Evolutionary conservation across 1,284 basidiomycete species (phyloP), one percentile per base, ranked within the genome.

Genomic region (Boletus holoroseus): DNA sequence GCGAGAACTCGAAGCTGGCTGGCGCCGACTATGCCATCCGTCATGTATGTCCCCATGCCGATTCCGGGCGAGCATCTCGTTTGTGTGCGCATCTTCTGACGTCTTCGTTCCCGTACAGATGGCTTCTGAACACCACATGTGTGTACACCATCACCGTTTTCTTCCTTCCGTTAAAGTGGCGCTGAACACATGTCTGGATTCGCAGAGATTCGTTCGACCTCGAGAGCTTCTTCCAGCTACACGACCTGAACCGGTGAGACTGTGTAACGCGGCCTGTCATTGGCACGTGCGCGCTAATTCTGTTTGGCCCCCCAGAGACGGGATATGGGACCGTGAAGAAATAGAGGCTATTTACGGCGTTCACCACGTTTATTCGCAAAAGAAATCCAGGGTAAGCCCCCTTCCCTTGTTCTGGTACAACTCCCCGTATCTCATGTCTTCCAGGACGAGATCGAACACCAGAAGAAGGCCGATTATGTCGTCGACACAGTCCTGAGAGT

Each of bases 281-380:
- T 26, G 26, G 16, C n/a, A 8, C 34, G 12, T 20, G 4, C 15
- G 18, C 18, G 12, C 34, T 50, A 36, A 52, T 22, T 8, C 30
- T 3, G 26, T 20, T 38, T 6, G 36, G 8, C 41, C 6, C 9
- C 35, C 6, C 57, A 87, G 85, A 26, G 79, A 90, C 60, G 83
- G 88, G 0, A 60, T 75, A 34, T 90, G 89, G 85, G 82, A 89
- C 68, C 73, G 76, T 51, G 82, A 84, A 55, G 91, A 94, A 69
- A 87, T 94, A 55, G 85, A 94, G 66, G 90, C 91, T 6, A 81
- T 95, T 38, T 95, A 96, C 62, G 95, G 95, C 51, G 88, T 99
- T 20, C 93, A 98, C 69, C 96, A 99, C 68, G 80, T 94, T 53
- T 92, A 92, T 60, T 90, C 91, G 18, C 83, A 90, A 70, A 88